Conservation (phyloP, 2,329 filamentous ascomycete species). For the Lizonia empirigonia region DNA sequence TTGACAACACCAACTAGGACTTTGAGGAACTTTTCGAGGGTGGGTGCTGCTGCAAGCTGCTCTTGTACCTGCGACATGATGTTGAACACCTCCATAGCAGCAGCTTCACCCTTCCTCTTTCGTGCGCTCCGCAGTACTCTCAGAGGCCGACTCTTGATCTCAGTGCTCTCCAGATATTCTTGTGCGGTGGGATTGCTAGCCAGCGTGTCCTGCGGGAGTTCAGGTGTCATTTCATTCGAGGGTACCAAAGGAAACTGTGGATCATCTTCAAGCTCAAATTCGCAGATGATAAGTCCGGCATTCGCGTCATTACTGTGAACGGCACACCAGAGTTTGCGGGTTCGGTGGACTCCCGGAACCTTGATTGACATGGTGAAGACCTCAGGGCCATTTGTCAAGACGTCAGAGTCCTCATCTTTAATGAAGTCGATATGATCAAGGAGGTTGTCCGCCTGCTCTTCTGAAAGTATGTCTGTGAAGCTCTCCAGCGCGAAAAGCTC, state of each 20-base stretch:
- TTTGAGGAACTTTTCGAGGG: slow-evolving; percentile 75
- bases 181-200: slow-evolving; percentile 73
- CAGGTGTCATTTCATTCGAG: slow-evolving; percentile 61
- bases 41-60: slow-evolving; percentile 74
- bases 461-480: slow-evolving; percentile 82
- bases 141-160: slow-evolving; percentile 76
- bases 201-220: slow-evolving; percentile 74
- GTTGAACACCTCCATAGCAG: slow-evolving; percentile 87
- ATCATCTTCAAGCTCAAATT: slow-evolving; percentile 87
- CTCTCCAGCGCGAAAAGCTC: slow-evolving; percentile 75
- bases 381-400: slow-evolving; percentile 76
- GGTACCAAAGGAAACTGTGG: slow-evolving; percentile 69
- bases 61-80: slow-evolving; percentile 93
- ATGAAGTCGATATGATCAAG: slow-evolving; percentile 89
- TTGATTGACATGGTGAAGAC: slow-evolving; percentile 80
- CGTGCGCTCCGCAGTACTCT: slow-evolving; percentile 75
- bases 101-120: slow-evolving; percentile 76
- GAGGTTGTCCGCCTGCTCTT: slow-evolving; percentile 83
- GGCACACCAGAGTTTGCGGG: slow-evolving; percentile 82
- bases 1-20: slow-evolving; percentile 85
- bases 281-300: slow-evolving; percentile 74
- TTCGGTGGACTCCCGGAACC: slow-evolving; percentile 57
- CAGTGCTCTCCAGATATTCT: slow-evolving; percentile 76
- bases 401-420: slow-evolving; percentile 78
- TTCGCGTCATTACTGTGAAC: slow-evolving; percentile 75